Conservation (phyloP, 2,329 filamentous ascomycete genomes). For the Arthrobotrys sphaeroides region DNA sequence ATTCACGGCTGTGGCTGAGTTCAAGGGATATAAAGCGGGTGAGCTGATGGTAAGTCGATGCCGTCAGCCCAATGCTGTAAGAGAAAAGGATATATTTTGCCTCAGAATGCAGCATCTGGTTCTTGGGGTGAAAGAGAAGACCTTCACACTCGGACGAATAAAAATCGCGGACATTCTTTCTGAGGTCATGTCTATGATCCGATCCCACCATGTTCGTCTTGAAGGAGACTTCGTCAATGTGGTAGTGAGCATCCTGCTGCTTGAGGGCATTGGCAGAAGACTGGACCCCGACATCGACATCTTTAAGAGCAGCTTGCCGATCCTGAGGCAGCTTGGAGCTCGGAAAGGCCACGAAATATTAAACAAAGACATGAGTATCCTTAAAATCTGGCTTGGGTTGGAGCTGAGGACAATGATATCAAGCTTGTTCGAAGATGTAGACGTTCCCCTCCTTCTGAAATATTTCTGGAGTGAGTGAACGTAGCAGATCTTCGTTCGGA, state of each 20-base stretch:
- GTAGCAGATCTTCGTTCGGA: no score
- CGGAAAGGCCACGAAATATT: constrained; percentile 76
- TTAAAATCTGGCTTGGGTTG: constrained; percentile 58
- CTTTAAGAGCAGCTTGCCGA: constrained; percentile 85
- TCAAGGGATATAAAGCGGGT: constrained; percentile 94
- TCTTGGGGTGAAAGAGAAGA: constrained; percentile 85
- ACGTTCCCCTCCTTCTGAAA: constrained; percentile 44
- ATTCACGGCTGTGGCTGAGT: constrained; percentile 94
- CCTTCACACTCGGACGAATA: constrained; percentile 89
- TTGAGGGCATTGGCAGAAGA: constrained; percentile 91
- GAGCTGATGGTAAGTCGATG: constrained; percentile 96
- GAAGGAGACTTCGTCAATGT: constrained; percentile 99
- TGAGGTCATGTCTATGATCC: constrained; percentile 89
- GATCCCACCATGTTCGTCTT: constrained; percentile 87
- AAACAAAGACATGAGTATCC: constrained; percentile 59
- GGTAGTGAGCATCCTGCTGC: constrained; percentile 88
- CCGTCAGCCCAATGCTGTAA: constrained; percentile 86
- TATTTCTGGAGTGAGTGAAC: constrained; percentile 38
- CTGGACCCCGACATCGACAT: constrained; percentile 88
- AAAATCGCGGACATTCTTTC: constrained; percentile 96
- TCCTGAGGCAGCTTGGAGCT: constrained; percentile 84
- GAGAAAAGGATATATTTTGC: constrained; percentile 89
- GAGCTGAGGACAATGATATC: constrained; percentile 57
- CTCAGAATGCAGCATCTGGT: constrained; percentile 97
- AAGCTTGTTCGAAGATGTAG: constrained; percentile 55